Conservation (phyloP, 2,329 filamentous ascomycete genomes). For the Monilinia fructicola region DNA sequence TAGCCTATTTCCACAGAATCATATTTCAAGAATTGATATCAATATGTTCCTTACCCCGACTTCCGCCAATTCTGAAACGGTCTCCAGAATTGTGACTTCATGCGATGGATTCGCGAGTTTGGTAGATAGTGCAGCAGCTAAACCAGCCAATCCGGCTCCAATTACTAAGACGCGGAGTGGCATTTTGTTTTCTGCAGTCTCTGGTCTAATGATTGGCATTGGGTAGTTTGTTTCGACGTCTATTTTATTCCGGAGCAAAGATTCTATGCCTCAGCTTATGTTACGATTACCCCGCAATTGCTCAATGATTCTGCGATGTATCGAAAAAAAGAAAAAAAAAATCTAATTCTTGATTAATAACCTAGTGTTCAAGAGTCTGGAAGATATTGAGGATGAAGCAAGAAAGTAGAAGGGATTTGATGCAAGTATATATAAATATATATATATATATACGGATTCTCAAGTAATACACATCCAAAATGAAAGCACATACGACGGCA, state of each 20-base stretch:
- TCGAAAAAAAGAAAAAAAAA: not conserved
- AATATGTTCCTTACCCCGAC: conserved; percentile 37
- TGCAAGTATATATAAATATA: not conserved
- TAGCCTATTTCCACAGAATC: not conserved
- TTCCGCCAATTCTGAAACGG: conserved; percentile 44
- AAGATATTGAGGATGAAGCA: not conserved
- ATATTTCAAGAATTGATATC: not conserved
- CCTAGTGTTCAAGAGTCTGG: not conserved
- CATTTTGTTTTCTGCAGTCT: conserved; percentile 17
- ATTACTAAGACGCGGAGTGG: conserved; percentile 44
- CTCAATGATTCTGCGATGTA: not conserved
- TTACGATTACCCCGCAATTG: not conserved
- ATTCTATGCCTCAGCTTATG: not conserved
- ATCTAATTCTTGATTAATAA: not conserved
- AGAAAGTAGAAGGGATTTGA: not conserved
- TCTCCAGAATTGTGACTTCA: conserved; percentile 46
- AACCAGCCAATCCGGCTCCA: conserved; percentile 47
- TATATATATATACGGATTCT: not conserved
- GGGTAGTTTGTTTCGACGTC: not conserved
- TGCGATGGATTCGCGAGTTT: conserved; percentile 42
- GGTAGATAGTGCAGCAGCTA: conserved; percentile 44
- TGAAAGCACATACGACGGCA: not conserved
- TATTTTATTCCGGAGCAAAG: not conserved
- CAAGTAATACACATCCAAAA: not conserved
- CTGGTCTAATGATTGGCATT: not conserved